Conservation (phyloP, 108 stramenopile species). For the Craspedostauros australis region DNA sequence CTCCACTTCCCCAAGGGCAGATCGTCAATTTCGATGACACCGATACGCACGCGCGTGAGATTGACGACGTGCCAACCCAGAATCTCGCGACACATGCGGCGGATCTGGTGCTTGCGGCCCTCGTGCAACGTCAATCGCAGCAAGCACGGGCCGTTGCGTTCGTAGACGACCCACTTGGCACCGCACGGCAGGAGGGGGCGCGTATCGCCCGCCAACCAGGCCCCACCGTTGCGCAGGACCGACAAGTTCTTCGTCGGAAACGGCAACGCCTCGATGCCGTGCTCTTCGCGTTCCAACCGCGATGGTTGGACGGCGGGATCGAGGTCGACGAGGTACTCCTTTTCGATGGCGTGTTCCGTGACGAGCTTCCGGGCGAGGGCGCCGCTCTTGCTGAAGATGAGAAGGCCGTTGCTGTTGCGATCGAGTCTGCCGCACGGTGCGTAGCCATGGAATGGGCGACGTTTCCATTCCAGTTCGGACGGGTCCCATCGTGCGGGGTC, state of each 20-base stretch:
- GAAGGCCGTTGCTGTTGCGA: conserved; percentile 55
- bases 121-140: conserved; percentile 63
- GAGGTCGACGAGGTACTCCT: conserved; percentile 76
- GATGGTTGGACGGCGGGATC: conserved; percentile 30
- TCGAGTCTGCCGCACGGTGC: conserved; percentile 74
- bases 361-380: conserved; percentile 61
- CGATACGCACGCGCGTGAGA: conserved; percentile 52
- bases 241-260: conserved; percentile 34
- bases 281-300: conserved; percentile 33
- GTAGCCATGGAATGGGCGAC: conserved; percentile 29
- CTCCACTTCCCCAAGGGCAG: conserved; percentile 24
- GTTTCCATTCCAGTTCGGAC: conserved; percentile 42
- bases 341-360: conserved; percentile 38
- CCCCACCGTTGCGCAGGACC: conserved; percentile 33
- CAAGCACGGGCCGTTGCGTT: conserved; percentile 1
- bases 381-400: conserved; percentile 67
- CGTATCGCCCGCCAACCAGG: conserved; percentile 30
- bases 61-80: conserved; percentile 56
- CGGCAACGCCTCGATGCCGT: conserved; percentile 19
- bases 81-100: conserved; percentile 67
- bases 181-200: conserved; percentile 43
- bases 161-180: conserved; percentile 46
- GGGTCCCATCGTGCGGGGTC: conserved; percentile 66
- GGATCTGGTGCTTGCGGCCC: conserved; percentile 74
- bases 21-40: conserved; percentile 37